Base-by-base conservation (phyloP, 2,329 filamentous ascomycete genomes). In the Penicillium sumatraense region DNA sequence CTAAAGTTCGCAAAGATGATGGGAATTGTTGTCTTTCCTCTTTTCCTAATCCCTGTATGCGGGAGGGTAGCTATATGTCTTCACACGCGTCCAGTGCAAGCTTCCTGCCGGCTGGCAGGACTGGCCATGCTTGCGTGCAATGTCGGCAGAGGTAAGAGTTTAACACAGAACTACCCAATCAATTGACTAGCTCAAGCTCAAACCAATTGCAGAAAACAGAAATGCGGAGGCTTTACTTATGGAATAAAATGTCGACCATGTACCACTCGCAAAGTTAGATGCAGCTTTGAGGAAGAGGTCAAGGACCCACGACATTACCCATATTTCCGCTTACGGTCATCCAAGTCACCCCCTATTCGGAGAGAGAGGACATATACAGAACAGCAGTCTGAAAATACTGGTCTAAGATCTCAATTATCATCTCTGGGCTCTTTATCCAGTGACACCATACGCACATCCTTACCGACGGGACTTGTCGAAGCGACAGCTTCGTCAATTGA, bases 231-330 rank as follows among this genome's bases (percentile, higher is more conserved):
- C 7, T 44, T 51, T 16, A 51, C 49, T 3, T 24, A 44, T 10
- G 31, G 35, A 16, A 51, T 51, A 14, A 51, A 51, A n/a, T 51
- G 49, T 31, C 49, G 49, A 21, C 49, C 49, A n/a, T 51, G 49
- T n/a, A 33, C 49, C 2, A 31, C 16, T 31, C 36, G 49, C 11
- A 51, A 51, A 35, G 49, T 51, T 13, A 51, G 31, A 35, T 51
- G 49, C 24, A 51, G 49, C 27, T 51, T 51, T 21, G 23, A 51
- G 16, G 49, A 51, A 9, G 49, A 51, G n/a, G 26, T 51, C 23
- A 51, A 51, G 16, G 49, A 51, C 16, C 49, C 38, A 18, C 36
- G 49, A 16, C 27, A 51, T 38, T 41, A 51, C 8, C 49, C 49
- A 14, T 51, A 51, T 23, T n/a, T 51, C 18, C 46, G 35, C 10